phyloP scores from a whole-genome alignment of 192 early-diverging fungal genomes.

The Irineochytrium annulatum region DNA sequence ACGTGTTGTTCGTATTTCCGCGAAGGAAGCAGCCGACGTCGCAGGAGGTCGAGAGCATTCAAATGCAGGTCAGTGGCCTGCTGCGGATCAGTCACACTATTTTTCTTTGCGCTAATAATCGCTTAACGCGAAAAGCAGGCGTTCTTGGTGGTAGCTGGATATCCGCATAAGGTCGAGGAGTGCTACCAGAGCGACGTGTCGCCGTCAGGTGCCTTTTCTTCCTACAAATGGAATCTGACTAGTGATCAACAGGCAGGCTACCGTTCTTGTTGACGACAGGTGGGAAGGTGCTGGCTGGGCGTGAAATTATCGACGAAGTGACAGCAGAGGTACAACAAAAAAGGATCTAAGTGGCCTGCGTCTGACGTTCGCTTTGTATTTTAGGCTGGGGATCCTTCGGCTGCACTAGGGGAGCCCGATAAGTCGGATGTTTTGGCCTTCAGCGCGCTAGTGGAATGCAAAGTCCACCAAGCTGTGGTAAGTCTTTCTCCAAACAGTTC shows the following conservation, averaged over 20 bases:
- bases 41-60: slow-evolving; percentile 49
- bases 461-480: slow-evolving; percentile 56
- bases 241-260: slow-evolving; percentile 46
- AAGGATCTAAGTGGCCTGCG: not conserved
- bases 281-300: slow-evolving; percentile 39
- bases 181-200: slow-evolving; percentile 52
- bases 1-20: slow-evolving; percentile 52
- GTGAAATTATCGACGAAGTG: slow-evolving; percentile 48
- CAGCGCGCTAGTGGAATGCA: slow-evolving; percentile 43
- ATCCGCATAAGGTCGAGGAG: slow-evolving; percentile 38
- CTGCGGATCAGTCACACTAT: no score
- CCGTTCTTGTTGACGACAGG: slow-evolving; percentile 46
- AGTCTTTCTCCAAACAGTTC: not conserved
- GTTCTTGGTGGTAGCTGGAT: slow-evolving; percentile 42
- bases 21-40: slow-evolving; percentile 35
- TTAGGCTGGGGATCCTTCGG: slow-evolving; percentile 38
- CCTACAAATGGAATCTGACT: not conserved
- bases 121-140: slow-evolving; percentile 26
- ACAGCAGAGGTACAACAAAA: slow-evolving; percentile 31
- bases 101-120: not conserved
- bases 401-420: slow-evolving; percentile 31
- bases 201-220: slow-evolving; percentile 40
- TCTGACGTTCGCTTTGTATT: slow-evolving; percentile 4
- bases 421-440: slow-evolving; percentile 43
- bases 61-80: slow-evolving; percentile 36